Base-by-base conservation (phyloP, 331 rosid genomes). In the Rosa hybrid region DNA sequence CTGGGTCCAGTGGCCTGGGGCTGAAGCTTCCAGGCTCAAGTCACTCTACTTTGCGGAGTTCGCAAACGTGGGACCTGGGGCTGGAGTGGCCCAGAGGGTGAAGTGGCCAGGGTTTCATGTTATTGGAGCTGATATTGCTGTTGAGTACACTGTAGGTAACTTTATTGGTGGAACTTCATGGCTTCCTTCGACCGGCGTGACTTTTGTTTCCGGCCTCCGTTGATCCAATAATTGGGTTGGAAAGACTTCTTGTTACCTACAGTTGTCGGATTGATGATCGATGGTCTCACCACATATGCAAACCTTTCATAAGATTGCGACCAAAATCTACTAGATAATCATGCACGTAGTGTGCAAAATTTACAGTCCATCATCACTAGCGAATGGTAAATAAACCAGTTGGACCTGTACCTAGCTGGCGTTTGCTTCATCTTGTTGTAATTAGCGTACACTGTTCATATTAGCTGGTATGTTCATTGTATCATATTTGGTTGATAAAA, bases 1-100 rank as follows among this genome's bases (percentile, higher is more conserved):
- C 0, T 89, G 89, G 92, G 44, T 83, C 1, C 84, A 83, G 83
- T 89, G 92, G 89, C 83, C 83, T 51, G 90, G 90, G 0, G 68
- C 63, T 16, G 81, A 80, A 10, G 80, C 57, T 30, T 86, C 85
- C 5, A 78, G 42, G 42, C 57, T 73, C 9, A 74, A 0, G 30
- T 79, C 81, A 4, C 38, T 89, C 68, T 89, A 87, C 64, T 89
- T 83, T 70, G 89, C 88, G 0, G 88, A 89, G 64, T 87, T 79
- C 14, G 85, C 45, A 3, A 89, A 89, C 7, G 38, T 51, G 70
- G 92, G 90, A 0, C 20, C 80, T 21, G 89, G 89, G 14, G 80
- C 89, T 39, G 88, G 85, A 11, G 79, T 85, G 10, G 0, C 25
- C 18, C 41, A 25, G 5, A 85, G 90, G 82, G 89, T 87, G 3